phyloP scores from a whole-genome alignment of 2,329 filamentous ascomycete species.

The Aspergillus fumigatiaffinis region DNA sequence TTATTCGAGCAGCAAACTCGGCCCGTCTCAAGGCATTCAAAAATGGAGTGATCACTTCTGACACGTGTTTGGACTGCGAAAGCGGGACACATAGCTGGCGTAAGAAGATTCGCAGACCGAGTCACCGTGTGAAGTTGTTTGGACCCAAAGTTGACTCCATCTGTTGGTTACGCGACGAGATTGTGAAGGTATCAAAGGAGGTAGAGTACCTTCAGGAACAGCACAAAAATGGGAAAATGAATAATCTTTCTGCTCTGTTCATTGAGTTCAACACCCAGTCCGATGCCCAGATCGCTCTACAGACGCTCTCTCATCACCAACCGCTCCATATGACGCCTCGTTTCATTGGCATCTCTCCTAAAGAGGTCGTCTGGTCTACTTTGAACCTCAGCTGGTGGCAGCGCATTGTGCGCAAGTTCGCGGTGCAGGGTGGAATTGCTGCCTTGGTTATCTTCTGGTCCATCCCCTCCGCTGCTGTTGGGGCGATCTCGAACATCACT shows the following conservation, averaged over 20 bases:
- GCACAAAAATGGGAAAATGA: conserved; percentile 61
- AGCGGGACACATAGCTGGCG: conserved; percentile 24
- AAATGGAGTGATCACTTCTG: conserved; percentile 16
- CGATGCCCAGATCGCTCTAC: conserved; percentile 79
- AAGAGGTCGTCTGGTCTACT: conserved; percentile 85
- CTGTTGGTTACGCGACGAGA: conserved; percentile 72
- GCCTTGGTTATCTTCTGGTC: conserved; percentile 85
- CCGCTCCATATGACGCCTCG: conserved; percentile 85
- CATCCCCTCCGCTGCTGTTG: conserved; percentile 71
- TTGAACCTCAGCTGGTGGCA: conserved; percentile 81
- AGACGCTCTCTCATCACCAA: conserved; percentile 79
- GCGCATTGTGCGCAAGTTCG: conserved; percentile 66
- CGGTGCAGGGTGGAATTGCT: conserved; percentile 65
- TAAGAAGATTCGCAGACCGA: conserved; percentile 58
- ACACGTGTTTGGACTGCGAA: conserved; percentile 28
- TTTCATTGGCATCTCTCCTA: conserved; percentile 75
- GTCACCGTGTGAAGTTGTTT: conserved; percentile 66
- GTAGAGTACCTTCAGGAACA: conserved; percentile 63
- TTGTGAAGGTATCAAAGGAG: conserved; percentile 66
- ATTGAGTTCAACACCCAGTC: conserved; percentile 81
- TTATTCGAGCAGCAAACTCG: conserved; percentile 74
- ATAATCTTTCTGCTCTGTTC: conserved; percentile 73
- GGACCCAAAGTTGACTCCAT: conserved; percentile 89
- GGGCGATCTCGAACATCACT: conserved; percentile 79
- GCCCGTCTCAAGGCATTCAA: conserved; percentile 59